Percentiles rank a stretch among this genome's conserved stretches.
Evolutionary conservation across 495 filamentous ascomycete species (phyloP).

Genomic region (Penicillium desertorum): DNA sequence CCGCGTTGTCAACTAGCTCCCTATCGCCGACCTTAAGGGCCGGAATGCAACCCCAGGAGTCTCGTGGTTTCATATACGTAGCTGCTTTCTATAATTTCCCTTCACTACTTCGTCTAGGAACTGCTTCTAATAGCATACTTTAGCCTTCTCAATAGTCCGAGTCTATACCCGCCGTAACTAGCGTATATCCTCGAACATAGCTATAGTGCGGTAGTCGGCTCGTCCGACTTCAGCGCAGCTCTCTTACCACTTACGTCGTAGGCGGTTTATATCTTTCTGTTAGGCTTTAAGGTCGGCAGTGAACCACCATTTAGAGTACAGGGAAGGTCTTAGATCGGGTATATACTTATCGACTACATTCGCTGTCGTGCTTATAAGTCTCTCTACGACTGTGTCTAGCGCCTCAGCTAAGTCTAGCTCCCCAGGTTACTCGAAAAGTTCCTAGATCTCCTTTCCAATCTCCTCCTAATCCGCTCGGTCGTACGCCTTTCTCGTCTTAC

Average conservation of each 20-base stretch:
- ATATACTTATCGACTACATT: neutral
- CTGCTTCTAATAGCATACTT: conserved; percentile 16
- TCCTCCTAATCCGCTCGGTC: conserved; percentile 28
- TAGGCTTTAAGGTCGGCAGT: neutral
- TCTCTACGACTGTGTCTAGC: neutral
- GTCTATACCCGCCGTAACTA: conserved; percentile 12
- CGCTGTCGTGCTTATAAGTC: neutral
- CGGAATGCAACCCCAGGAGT: neutral
- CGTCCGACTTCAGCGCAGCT: neutral
- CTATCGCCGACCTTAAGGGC: conserved; percentile 1
- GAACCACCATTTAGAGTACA: conserved; percentile 8
- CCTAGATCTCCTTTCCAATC: conserved; percentile 16
- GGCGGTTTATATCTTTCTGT: neutral
- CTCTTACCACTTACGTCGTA: neutral
- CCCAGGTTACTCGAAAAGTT: neutral
- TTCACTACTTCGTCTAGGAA: conserved; percentile 25
- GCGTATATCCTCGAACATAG: neutral
- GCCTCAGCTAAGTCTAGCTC: neutral
- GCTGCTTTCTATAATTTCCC: conserved; percentile 25
- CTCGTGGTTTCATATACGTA: conserved; percentile 15
- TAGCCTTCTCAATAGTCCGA: conserved; percentile 2
- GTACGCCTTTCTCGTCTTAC: conserved; percentile 23
- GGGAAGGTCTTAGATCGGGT: neutral
- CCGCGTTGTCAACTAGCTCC: neutral
- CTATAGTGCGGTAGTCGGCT: neutral